These are phyloP conservation scores for Acacia pycnantha DNA, from an alignment of 331 rosid genomes.

Conservation along the genomic window DNA sequence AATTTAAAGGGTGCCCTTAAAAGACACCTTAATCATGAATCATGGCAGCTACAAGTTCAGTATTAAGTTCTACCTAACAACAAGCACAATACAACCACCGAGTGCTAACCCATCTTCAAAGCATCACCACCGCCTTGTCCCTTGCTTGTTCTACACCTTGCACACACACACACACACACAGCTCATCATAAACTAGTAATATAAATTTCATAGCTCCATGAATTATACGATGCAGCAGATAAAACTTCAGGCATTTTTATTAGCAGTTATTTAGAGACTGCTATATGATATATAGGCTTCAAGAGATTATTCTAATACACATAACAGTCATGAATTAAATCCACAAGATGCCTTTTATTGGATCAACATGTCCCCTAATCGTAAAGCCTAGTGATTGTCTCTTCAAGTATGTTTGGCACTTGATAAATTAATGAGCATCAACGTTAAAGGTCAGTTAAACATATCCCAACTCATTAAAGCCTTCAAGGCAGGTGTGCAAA, in stretches of 20 bases:
- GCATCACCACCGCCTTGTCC: slow-evolving; percentile 38
- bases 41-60: not conserved
- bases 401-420: not conserved
- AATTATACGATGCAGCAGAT: not conserved
- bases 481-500: not conserved
- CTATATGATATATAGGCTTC: not conserved
- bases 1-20: not conserved
- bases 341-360: not conserved
- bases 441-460: not conserved
- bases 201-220: not conserved
- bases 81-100: not conserved
- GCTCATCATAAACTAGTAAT: slow-evolving; percentile 25
- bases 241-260: slow-evolving; percentile 17
- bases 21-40: not conserved
- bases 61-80: not conserved
- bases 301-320: slow-evolving; percentile 1
- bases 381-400: not conserved
- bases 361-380: not conserved
- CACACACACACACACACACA: slow-evolving; percentile 22
- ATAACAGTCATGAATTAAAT: slow-evolving; percentile 20
- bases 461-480: not conserved
- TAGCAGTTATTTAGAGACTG: slow-evolving; percentile 7
- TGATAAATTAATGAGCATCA: not conserved
- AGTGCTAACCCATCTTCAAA: slow-evolving; percentile 55
- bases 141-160: slow-evolving; percentile 69